These are phyloP conservation scores for Boechera stricta DNA, from an alignment of 345 rosid species.

Conservation along the genomic window DNA sequence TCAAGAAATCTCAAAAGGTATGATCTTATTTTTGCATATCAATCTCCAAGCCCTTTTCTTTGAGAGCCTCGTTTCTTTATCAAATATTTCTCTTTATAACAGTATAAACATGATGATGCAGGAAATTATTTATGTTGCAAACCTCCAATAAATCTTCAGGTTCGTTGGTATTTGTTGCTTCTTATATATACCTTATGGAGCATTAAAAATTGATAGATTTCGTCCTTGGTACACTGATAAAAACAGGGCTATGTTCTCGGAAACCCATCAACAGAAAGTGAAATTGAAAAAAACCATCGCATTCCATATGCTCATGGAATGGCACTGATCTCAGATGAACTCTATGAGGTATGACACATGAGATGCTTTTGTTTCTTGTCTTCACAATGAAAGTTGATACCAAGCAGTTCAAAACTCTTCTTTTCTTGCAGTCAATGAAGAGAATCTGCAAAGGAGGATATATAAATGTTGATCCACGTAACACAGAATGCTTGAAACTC, in stretches of 20 bases:
- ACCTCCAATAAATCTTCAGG: slow-evolving; percentile 66
- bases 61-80: slow-evolving; percentile 5
- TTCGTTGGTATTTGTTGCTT: slow-evolving; percentile 22
- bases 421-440: slow-evolving; percentile 29
- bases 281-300: slow-evolving; percentile 48
- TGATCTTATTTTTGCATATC: neutral
- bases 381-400: neutral
- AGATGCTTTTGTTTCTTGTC: slow-evolving; percentile 6
- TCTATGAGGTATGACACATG: slow-evolving; percentile 51
- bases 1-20: slow-evolving; percentile 49
- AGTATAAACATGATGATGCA: slow-evolving; percentile 36
- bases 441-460: slow-evolving; percentile 39
- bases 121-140: slow-evolving; percentile 54
- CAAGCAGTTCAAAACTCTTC: neutral
- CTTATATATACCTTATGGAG: neutral
- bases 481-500: slow-evolving; percentile 37
- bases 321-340: slow-evolving; percentile 63
- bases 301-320: slow-evolving; percentile 56
- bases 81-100: neutral
- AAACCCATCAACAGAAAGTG: slow-evolving; percentile 50
- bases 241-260: slow-evolving; percentile 75
- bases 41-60: neutral
- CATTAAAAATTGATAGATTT: neutral
- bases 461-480: slow-evolving; percentile 29
- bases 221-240: slow-evolving; percentile 5